Conservation (phyloP, 2,329 filamentous ascomycete genomes). For the Coleophoma cylindrospora region DNA sequence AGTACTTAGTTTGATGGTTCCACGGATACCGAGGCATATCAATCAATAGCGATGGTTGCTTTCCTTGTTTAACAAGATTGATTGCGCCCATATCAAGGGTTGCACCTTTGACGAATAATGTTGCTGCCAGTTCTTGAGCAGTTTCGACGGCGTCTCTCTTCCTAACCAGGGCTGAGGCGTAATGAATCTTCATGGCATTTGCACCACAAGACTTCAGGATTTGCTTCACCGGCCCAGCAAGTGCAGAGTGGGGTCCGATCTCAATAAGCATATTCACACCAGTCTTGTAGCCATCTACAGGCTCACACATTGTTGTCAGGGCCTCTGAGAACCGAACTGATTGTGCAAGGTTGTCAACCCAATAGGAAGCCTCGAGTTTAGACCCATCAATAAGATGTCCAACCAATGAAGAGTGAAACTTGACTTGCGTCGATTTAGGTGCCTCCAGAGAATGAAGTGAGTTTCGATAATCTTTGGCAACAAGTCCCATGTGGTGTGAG, state of each 20-base stretch:
- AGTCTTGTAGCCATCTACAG: constrained; percentile 10
- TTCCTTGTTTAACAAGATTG: constrained; percentile 35
- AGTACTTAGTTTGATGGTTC: constrained; percentile 47
- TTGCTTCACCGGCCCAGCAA: constrained; percentile 27
- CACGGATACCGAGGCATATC: constrained; percentile 47
- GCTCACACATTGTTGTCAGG: constrained; percentile 21
- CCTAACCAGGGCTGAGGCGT: constrained; percentile 39
- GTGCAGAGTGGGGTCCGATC: constrained; percentile 29
- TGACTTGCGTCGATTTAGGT: constrained; percentile 7
- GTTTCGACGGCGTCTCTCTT: constrained; percentile 44
- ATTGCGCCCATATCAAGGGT: constrained; percentile 39
- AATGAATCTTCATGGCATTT: constrained; percentile 33
- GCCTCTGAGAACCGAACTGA: constrained; percentile 38
- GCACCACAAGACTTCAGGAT: constrained; percentile 36
- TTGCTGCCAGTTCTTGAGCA: constrained; percentile 38
- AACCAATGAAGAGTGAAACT: constrained; percentile 13
- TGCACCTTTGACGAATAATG: constrained; percentile 39
- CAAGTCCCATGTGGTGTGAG: constrained; percentile 21
- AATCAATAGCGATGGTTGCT: constrained; percentile 22
- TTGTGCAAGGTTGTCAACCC: constrained; percentile 38
- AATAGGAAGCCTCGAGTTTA: constrained; percentile 33
- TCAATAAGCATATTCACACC: constrained; percentile 21
- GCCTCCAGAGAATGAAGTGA: constrained; percentile 2
- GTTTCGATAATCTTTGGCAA: constrained; percentile 10
- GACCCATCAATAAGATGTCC: constrained; percentile 13